phyloP scores from a whole-genome alignment of 371 early-diverging fungal genomes.

The Rhizopus delemar region DNA sequence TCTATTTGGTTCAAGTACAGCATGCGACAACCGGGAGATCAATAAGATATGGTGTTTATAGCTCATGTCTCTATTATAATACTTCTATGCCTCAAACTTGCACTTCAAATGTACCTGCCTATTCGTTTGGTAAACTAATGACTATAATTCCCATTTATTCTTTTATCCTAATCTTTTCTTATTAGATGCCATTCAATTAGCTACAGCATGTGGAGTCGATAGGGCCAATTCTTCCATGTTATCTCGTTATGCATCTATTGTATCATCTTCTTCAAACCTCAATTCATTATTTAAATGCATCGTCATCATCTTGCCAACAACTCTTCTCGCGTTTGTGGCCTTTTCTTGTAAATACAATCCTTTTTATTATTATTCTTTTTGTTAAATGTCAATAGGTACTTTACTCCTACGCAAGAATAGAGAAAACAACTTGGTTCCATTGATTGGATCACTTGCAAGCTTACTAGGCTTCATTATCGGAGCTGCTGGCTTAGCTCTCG shows the following conservation, averaged over 20 bases:
- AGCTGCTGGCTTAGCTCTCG: conserved; percentile 27
- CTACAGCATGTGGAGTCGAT: conserved; percentile 19
- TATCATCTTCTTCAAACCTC: conserved; percentile 4
- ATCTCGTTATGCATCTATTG: conserved; percentile 4
- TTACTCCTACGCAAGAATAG: conserved; percentile 23
- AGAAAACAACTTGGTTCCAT: conserved; percentile 30
- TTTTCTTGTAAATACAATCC: conserved; percentile 22
- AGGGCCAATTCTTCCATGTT: not conserved
- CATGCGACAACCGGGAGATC: conserved; percentile 27
- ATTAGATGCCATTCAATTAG: conserved; percentile 20
- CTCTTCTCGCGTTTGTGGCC: conserved; percentile 28
- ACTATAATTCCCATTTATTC: not conserved
- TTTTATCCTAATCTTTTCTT: not conserved
- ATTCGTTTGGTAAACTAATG: conserved; percentile 25
- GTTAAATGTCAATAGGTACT: conserved; percentile 8
- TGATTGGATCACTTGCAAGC: conserved; percentile 27
- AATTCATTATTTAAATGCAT: conserved; percentile 20
- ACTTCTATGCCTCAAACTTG: conserved; percentile 20
- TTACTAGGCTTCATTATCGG: conserved; percentile 26
- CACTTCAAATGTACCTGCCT: conserved; percentile 17
- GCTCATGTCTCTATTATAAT: conserved; percentile 33
- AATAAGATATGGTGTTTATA: conserved; percentile 41
- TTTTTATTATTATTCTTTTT: not conserved
- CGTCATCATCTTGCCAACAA: conserved; percentile 34
- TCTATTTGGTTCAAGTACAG: conserved; percentile 26